Conservation (phyloP, 441 rosid species). For the Populus hybrid region DNA sequence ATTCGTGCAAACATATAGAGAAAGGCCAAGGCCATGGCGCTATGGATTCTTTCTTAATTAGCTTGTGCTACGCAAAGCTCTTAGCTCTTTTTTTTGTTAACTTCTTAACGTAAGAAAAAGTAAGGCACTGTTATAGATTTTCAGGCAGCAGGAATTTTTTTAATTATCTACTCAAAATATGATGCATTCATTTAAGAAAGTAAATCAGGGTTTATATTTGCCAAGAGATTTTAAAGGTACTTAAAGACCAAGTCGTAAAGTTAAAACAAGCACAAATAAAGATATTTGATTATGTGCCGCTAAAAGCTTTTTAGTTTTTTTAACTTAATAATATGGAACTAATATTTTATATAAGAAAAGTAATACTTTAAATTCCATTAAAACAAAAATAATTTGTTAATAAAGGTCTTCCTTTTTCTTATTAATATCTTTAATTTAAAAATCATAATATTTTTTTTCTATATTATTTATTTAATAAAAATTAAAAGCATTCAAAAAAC, state of each 20-base stretch:
- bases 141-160: neutral
- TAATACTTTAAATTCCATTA: neutral
- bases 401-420: neutral
- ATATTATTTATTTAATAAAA: too few relatives aligned
- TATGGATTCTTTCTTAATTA: neutral
- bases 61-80: neutral
- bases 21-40: neutral
- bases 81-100: too few relatives aligned
- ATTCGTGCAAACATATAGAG: neutral
- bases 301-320: neutral
- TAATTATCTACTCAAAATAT: neutral
- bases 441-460: too few relatives aligned
- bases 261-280: neutral
- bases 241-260: too few relatives aligned
- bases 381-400: neutral
- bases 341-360: too few relatives aligned
- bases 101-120: neutral
- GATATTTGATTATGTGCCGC: neutral
- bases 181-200: too few relatives aligned
- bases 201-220: too few relatives aligned
- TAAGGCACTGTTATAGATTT: neutral
- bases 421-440: too few relatives aligned
- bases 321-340: neutral
- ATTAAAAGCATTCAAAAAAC: neutral
- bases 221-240: too few relatives aligned